These are phyloP conservation scores for Limonium bicolor DNA, from an alignment of 148 eudicot genomes.

Conservation along the genomic window DNA sequence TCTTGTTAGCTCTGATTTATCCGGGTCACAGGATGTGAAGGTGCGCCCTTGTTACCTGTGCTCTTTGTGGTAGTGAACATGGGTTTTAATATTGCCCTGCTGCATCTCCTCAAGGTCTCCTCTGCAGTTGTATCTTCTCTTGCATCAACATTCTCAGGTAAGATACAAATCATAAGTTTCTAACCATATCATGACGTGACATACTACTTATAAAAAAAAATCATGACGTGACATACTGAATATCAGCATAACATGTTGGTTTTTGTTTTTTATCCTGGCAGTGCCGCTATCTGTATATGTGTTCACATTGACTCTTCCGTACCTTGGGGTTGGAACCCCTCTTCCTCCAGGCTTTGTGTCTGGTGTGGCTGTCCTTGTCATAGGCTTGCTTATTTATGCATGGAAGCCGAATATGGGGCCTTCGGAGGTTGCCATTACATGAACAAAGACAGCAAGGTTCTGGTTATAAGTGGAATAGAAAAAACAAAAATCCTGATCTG, in stretches of 20 bases:
- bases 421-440: conserved; percentile 14
- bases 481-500: no score
- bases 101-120: conserved; percentile 83
- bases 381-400: conserved; percentile 56
- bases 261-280: conserved; percentile 12
- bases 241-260: no score
- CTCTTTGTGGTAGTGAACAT: conserved; percentile 83
- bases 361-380: conserved; percentile 50
- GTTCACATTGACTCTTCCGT: conserved; percentile 85
- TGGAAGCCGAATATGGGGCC: conserved; percentile 37
- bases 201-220: no score
- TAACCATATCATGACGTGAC: no score
- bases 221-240: no score
- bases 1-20: conserved; percentile 1
- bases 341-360: conserved; percentile 78
- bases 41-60: conserved; percentile 83
- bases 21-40: conserved; percentile 61
- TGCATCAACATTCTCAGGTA: conserved; percentile 91
- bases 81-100: conserved; percentile 78
- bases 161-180: no score
- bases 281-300: conserved; percentile 74
- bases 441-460: no score
- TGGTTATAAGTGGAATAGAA: no score
- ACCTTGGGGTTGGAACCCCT: conserved; percentile 66
- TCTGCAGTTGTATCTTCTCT: conserved; percentile 90